Percentiles rank a stretch among this genome's conserved stretches.
Evolutionary conservation across 2,329 filamentous ascomycete species (phyloP).

Genomic region (Cladophialophora exuberans): DNA sequence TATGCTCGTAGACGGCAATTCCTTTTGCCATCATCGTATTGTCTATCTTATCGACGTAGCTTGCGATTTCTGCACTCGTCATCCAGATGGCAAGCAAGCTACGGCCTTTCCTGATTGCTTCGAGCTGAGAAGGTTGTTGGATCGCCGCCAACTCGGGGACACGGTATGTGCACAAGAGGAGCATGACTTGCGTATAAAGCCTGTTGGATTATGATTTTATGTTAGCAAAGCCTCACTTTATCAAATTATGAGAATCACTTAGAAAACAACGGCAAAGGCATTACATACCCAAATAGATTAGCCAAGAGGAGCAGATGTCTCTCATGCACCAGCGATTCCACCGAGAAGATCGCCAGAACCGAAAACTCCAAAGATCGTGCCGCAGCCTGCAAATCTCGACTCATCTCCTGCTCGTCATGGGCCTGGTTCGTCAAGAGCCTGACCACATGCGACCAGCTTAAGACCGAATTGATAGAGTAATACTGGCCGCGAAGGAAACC

Average conservation of each 20-base stretch:
- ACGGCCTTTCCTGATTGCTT: not conserved
- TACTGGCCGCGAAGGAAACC: not conserved
- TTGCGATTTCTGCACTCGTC: not conserved
- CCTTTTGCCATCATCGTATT: not conserved
- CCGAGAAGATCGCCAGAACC: not conserved
- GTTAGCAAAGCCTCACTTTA: no score
- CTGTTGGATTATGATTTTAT: no score
- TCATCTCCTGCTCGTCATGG: not conserved
- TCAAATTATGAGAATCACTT: no score
- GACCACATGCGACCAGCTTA: not conserved
- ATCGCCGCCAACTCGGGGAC: not conserved
- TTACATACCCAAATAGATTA: no score
- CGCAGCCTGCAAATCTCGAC: not conserved
- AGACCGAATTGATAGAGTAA: not conserved
- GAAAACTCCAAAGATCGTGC: not conserved
- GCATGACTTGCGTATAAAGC: not conserved
- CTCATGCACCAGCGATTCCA: not conserved
- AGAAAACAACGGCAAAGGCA: no score
- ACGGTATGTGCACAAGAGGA: not conserved
- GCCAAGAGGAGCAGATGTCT: not conserved
- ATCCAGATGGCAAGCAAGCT: not conserved
- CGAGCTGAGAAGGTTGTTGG: not conserved
- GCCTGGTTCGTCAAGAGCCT: not conserved
- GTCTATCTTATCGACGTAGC: not conserved
- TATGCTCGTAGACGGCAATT: no score